Conservation (phyloP, 2,329 filamentous ascomycete genomes). For the Fonsecaea nubica region DNA sequence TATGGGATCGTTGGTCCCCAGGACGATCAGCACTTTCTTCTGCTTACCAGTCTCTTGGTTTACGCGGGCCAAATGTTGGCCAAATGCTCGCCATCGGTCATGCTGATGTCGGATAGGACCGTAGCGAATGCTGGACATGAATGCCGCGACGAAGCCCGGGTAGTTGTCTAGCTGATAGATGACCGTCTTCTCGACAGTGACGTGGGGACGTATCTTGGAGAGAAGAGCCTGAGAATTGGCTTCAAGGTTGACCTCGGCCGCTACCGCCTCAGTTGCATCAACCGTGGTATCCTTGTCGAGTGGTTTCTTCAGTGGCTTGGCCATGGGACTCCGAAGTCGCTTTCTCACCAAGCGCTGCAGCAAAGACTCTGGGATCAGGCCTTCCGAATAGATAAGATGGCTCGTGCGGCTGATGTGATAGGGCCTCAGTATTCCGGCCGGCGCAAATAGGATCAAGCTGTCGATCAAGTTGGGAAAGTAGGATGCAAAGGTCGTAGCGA, state of each 20-base stretch:
- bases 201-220: conserved; percentile 57
- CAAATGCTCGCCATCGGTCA: conserved; percentile 66
- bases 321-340: conserved; percentile 55
- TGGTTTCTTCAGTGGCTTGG: conserved; percentile 41
- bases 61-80: conserved; percentile 55
- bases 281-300: conserved; percentile 44
- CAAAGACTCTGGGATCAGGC: conserved; percentile 65
- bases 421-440: conserved; percentile 75
- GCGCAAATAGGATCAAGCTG: conserved; percentile 77
- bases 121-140: conserved; percentile 72
- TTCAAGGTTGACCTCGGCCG: conserved; percentile 49
- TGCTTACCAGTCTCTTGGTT: conserved; percentile 46
- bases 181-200: conserved; percentile 68
- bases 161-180: conserved; percentile 73
- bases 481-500: conserved; percentile 72
- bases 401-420: conserved; percentile 67
- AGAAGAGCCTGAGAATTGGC: conserved; percentile 55
- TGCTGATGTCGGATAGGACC: conserved; percentile 72
- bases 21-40: conserved; percentile 64
- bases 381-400: conserved; percentile 67
- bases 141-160: conserved; percentile 70
- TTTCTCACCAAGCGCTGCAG: conserved; percentile 59
- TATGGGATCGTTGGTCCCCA: conserved; percentile 71
- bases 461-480: conserved; percentile 72
- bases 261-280: conserved; percentile 50